Evolutionary conservation across 108 stramenopile genomes (phyloP).

Genomic region (Cylindrotheca fusiformis): DNA sequence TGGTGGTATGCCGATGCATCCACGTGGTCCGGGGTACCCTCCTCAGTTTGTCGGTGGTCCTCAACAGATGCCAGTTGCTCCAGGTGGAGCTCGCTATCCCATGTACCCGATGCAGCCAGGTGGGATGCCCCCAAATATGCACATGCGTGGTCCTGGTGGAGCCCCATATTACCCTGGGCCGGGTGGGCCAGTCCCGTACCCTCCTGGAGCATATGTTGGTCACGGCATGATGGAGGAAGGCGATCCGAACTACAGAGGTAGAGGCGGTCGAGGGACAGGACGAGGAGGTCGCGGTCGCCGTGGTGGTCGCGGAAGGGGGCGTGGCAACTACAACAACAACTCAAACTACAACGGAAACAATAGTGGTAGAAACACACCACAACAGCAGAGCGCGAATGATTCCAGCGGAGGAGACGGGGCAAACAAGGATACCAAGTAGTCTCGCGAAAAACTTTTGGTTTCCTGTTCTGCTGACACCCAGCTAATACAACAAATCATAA

Average conservation of each 20-base stretch:
- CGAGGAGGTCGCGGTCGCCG: constrained; percentile 22
- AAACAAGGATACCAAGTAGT: too few species aligned
- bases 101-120: constrained; percentile 45
- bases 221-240: constrained; percentile 33
- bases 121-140: constrained; percentile 40
- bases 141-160: constrained; percentile 39
- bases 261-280: constrained; percentile 24
- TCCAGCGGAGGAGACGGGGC: background rate
- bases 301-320: constrained; percentile 26
- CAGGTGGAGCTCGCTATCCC: constrained; percentile 12
- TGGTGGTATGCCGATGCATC: constrained; percentile 31
- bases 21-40: constrained; percentile 46
- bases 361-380: constrained; percentile 11
- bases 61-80: constrained; percentile 41
- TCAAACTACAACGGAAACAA: constrained; percentile 9
- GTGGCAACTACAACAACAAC: constrained; percentile 29
- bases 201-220: constrained; percentile 26
- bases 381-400: constrained; percentile 4
- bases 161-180: constrained; percentile 30
- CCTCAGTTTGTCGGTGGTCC: constrained; percentile 45
- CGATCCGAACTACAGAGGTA: constrained; percentile 20
- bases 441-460: background rate
- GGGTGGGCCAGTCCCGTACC: constrained; percentile 33
- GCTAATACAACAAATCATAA: background rate
- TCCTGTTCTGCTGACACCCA: background rate